Evolutionary conservation across 2,329 filamentous ascomycete genomes (phyloP), one percentile per base, ranked within the genome.

Genomic region (Calonectria hongkongensis): DNA sequence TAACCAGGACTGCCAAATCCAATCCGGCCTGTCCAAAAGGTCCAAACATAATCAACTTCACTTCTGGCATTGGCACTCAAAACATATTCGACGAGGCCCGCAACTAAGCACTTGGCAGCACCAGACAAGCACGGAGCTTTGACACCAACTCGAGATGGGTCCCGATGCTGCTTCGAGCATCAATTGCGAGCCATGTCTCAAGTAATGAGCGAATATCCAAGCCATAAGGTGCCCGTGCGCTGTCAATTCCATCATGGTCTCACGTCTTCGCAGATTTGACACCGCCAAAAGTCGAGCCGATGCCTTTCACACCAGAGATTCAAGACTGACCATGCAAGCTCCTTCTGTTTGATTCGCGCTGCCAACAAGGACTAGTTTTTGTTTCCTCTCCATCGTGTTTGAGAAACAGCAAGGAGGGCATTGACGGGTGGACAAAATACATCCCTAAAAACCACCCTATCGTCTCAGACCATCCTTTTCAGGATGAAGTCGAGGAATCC

Each of bases 351-450:
- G 94, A 90, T 83, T 87, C 89, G 93, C 95, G 94, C 90, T 93
- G 91, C 93, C 94, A 92, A 94, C 94, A 84, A 88, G 93, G 95
- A 98, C 93, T 92, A 87, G 94, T 97, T 95, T 98, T 98, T 98
- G 93, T 88, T 94, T 96, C 93, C 94, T 92, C 93, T 92, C 91
- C 91, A 81, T 80, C 82, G 75, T 41, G 80, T 79, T 78, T 74
- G 56, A 79, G 68, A 79, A 82, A 82, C 81, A 82, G 80, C 82
- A 83, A 84, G 90, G 91, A 92, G 92, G 93, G 93, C 92, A 85
- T 87, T 86, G 82, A 81, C 87, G 88, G 92, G 89, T 94, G 94
- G 90, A 94, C 94, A 98, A 98, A 98, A 91, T 86, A 96, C 95
- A 93, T 97, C 95, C 89, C 88, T 89, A 98, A 98, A 98, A 98